Evolutionary conservation across 176 grass and related monocot genomes (phyloP).

Genomic region (Triticum monococcum): DNA sequence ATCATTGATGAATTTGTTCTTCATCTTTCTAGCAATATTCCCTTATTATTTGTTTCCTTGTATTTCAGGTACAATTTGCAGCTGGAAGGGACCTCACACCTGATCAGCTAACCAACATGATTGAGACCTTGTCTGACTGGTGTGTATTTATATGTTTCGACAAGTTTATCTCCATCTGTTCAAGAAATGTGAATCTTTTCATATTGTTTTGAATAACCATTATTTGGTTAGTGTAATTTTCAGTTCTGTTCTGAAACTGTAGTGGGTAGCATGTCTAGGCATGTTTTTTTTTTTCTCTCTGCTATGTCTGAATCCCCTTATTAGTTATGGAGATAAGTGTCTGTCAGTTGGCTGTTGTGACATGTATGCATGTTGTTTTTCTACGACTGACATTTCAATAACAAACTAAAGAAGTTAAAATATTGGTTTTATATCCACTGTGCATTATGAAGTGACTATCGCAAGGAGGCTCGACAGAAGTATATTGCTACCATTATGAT

Average conservation of each 20-base stretch:
- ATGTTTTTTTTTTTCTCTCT: neutral
- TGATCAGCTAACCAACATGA: slow-evolving; percentile 89
- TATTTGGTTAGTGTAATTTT: neutral
- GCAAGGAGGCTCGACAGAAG: neutral
- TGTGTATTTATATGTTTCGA: slow-evolving; percentile 34
- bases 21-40: neutral
- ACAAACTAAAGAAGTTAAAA: neutral
- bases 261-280: neutral
- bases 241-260: slow-evolving; percentile 7
- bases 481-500: slow-evolving; percentile 20
- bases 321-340: neutral
- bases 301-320: neutral
- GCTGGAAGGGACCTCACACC: slow-evolving; percentile 93
- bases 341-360: neutral
- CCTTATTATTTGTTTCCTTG: neutral
- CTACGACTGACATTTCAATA: neutral
- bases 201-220: neutral
- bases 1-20: slow-evolving; percentile 27
- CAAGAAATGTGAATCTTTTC: slow-evolving; percentile 3
- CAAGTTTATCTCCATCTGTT: neutral
- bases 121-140: slow-evolving; percentile 84
- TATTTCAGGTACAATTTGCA: slow-evolving; percentile 92
- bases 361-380: neutral
- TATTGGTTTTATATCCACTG: neutral
- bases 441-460: neutral